phyloP scores from a whole-genome alignment of 192 early-diverging fungal genomes.

The Coemansia sp. region DNA sequence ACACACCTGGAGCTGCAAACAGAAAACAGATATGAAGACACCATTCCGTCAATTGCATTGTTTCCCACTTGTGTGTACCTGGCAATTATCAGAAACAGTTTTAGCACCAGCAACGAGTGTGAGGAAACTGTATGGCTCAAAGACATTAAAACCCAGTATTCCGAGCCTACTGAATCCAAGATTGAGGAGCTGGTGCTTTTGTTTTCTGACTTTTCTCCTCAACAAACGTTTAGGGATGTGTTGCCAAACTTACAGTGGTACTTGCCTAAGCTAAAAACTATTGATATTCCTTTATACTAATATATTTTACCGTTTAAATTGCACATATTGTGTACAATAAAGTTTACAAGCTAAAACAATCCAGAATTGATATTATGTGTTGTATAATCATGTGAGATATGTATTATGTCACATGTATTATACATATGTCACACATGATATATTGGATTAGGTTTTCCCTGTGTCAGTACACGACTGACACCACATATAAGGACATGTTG shows the following conservation, averaged over 20 bases:
- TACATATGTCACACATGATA: no score
- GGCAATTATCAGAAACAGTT: neutral
- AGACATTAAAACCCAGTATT: neutral
- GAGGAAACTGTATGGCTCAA: constrained; percentile 1
- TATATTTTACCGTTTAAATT: constrained; percentile 9
- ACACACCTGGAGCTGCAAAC: constrained; percentile 6
- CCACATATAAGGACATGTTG: no score
- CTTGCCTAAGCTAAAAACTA: constrained; percentile 1
- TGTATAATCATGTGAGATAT: no score
- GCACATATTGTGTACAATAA: neutral
- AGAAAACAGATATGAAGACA: neutral
- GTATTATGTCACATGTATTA: no score
- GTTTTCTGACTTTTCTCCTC: neutral
- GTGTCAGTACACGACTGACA: no score
- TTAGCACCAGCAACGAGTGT: neutral
- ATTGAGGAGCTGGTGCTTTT: constrained; percentile 10
- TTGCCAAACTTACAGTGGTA: constrained; percentile 1
- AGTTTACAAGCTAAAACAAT: no score
- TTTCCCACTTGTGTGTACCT: neutral
- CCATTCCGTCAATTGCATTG: neutral
- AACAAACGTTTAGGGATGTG: neutral
- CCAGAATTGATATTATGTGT: no score
- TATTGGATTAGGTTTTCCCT: no score
- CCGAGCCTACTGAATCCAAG: neutral
- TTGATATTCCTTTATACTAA: neutral